A percentile compares a stretch with the other conserved stretches of the same genome.
These are phyloP conservation scores for Sclerotinia subarctica DNA, from an alignment of 2,329 filamentous ascomycete genomes.

Conservation along the genomic window DNA sequence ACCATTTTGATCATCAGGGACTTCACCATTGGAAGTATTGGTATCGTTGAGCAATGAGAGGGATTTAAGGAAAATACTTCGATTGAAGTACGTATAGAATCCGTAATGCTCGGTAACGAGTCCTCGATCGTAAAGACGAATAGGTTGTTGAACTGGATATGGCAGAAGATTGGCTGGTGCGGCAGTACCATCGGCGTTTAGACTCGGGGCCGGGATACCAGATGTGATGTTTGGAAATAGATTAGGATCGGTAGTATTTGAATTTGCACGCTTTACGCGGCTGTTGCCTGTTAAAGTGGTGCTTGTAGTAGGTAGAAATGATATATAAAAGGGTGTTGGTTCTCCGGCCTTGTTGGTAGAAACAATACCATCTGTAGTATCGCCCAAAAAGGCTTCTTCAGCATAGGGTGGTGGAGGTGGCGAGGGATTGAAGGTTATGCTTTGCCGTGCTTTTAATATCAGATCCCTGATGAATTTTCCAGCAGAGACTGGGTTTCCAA, in stretches of 20 bases:
- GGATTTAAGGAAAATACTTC: constrained; percentile 76
- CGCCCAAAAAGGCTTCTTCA: constrained; percentile 79
- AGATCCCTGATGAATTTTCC: constrained; percentile 36
- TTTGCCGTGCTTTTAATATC: constrained; percentile 37
- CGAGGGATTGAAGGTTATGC: constrained; percentile 43
- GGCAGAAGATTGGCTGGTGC: constrained; percentile 71
- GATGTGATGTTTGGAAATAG: constrained; percentile 45
- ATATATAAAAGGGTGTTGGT: constrained; percentile 84
- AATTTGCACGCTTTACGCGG: constrained; percentile 22
- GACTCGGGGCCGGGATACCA: constrained; percentile 60
- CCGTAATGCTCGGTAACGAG: constrained; percentile 81
- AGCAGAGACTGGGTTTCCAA: constrained; percentile 38
- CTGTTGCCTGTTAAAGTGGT: constrained; percentile 35
- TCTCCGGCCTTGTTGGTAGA: constrained; percentile 72
- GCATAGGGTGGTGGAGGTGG: constrained; percentile 45
- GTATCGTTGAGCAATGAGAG: constrained; percentile 46
- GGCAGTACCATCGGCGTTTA: constrained; percentile 67
- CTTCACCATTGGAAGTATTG: constrained; percentile 41
- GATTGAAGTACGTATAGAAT: constrained; percentile 90
- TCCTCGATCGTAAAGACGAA: constrained; percentile 82
- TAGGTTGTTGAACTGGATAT: constrained; percentile 67
- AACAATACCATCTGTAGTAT: constrained; percentile 74
- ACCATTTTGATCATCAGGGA: constrained; percentile 52
- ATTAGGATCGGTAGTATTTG: constrained; percentile 23
- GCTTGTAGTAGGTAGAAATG: constrained; percentile 54